Evolutionary conservation across 176 grass and related monocot species (phyloP), one percentile per base, ranked within the genome.

Genomic region (Ampelocalamus luodianensis): DNA sequence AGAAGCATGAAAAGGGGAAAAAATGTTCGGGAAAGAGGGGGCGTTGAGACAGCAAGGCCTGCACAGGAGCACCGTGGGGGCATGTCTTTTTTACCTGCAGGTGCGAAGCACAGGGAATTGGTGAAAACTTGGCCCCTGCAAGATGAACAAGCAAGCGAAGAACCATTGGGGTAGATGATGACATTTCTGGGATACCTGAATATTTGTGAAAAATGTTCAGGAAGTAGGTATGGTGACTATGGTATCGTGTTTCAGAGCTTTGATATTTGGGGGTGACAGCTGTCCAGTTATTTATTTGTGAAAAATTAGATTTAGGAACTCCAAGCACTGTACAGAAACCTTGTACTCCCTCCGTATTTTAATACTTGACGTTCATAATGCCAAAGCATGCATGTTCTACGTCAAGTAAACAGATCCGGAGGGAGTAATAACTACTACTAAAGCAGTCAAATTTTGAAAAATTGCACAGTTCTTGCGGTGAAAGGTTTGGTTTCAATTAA

Each of bases 1-100:
- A 63, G 53, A 72, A 78, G 65, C 55, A 90, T 81, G 71, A 72
- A 93, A 88, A 69, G 74, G 68, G 8, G 4, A 1, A 34, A 68
- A 76, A 74, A 24, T 80, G 74, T 80, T 87, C 66, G 68, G 42
- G 18, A 77, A 74, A 74, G 81, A 74, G 75, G 62, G 59, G 17
- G 24, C 56, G 72, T 81, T 74, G 42, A n/a, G 78, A 68, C 36
- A 49, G 84, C 79, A 83, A 51, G 48, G 70, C 49, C 80, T 89
- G 78, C 36, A 55, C 79, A 87, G 86, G 76, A 38, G 74, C 63
- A 51, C 77, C 72, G 45, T 55, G 26, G 46, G 37, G 49, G 49
- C 48, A 87, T 80, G 63, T 71, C 73, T 85, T 88, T 87, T 90
- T 85, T 78, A 90, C 84, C 85, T 46, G 76, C 77, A 62, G 66